Base-by-base conservation (phyloP, 164 flowering plant species). In the Santalum album region DNA sequence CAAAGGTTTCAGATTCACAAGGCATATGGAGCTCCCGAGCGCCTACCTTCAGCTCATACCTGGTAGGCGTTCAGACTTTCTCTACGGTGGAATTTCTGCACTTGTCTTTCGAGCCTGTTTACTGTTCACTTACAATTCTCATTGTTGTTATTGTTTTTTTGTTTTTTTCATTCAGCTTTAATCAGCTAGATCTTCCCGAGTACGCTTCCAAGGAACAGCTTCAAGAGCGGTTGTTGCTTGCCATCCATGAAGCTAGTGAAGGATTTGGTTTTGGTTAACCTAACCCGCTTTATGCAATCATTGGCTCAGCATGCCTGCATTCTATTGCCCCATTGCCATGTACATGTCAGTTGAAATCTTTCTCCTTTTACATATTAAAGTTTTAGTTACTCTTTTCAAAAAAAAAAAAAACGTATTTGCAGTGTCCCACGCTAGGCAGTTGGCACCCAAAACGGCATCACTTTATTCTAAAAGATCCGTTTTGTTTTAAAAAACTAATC, bases 211-310 rank as follows among this genome's bases (percentile, higher is more conserved):
- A 86, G 71, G 95, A 86, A 52, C 87, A 81, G 71, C 95, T 92
- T 64, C 75, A 81, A 61, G 91, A 86, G 6, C 87, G 96, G 14
- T 67, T 92, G 74, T 69, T 92, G 43, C 92, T 92, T 68, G 96
- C 98, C 17, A 88, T 92, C 44, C 98, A 92, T 61, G 98, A 92
- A 75, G 98, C 82, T 25, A 92, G 91, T 58, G 98, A 92, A 77
- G 98, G 98, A 21, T 92, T 92, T 74, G 98, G 96, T 34, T 92
- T 92, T 66, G 98, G 96, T 65, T 91, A 61, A 75, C 18, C 10
- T 0, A 36, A 58, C 55, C 35, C 50, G 25, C 47, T 53, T 5
- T n/a, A 47, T 10, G 40, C 26, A 38, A 35, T 26, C 22, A 3
- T 58, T 53, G 42, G 51, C 32, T 60, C 56, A 10, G 57, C 29